A percentile compares a stretch with the other conserved stretches of the same genome.
phyloP scores from a whole-genome alignment of 2,329 filamentous ascomycete genomes.

The Lasiodiplodia gonubiensis region DNA sequence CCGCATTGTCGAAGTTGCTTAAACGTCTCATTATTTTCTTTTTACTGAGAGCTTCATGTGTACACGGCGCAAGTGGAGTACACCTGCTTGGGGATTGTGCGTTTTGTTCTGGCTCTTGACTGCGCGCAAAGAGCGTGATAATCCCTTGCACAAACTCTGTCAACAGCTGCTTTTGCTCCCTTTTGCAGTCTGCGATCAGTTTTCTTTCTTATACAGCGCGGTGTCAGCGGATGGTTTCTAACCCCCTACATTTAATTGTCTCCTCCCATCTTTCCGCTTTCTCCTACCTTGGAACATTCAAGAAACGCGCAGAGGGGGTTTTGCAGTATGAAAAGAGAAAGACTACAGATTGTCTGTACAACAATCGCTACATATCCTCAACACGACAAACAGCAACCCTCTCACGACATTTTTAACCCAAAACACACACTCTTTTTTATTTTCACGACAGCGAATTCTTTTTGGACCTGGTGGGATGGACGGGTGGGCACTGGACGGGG shows the following conservation, averaged over 20 bases:
- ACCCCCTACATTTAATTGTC: background rate
- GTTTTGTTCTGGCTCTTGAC: background rate
- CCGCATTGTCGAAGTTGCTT: constrained; percentile 23
- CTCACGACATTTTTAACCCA: background rate
- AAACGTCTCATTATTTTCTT: background rate
- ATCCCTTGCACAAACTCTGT: background rate
- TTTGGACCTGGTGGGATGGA: background rate
- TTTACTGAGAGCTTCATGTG: background rate
- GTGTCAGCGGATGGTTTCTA: background rate
- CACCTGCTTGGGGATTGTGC: background rate
- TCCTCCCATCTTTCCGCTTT: background rate
- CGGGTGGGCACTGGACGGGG: background rate
- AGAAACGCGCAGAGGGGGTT: background rate
- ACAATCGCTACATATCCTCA: background rate
- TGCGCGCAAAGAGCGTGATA: background rate
- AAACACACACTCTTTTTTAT: background rate
- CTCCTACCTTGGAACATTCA: background rate
- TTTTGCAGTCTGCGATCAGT: background rate
- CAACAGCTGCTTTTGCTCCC: background rate
- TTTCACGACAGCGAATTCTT: background rate
- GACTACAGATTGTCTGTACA: background rate
- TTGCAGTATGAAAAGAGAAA: background rate
- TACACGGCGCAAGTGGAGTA: background rate
- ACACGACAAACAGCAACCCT: background rate
- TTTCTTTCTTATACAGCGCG: background rate